Conservation (phyloP, 495 filamentous ascomycete species). For the Terfezia boudieri region DNA sequence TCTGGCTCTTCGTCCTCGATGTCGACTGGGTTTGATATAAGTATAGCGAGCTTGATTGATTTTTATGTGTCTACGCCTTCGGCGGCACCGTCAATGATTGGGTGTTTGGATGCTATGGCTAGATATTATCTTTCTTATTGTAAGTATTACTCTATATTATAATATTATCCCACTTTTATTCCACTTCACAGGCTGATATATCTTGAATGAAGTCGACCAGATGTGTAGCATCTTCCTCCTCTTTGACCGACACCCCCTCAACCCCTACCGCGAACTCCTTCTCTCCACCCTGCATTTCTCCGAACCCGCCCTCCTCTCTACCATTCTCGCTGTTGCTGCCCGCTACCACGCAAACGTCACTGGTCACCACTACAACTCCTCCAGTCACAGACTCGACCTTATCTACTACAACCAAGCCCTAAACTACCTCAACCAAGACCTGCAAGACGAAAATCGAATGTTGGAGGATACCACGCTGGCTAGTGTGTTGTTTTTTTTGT, state of each 20-base stretch:
- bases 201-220: constrained; percentile 9
- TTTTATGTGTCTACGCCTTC: background rate
- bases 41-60: background rate
- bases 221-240: constrained; percentile 18
- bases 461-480: constrained; percentile 15
- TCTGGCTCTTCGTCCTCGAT: too few species aligned
- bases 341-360: constrained; percentile 16
- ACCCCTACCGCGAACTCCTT: constrained; percentile 17
- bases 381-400: background rate
- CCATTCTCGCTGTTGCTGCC: constrained; percentile 16
- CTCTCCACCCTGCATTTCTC: constrained; percentile 7
- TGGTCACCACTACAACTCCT: constrained; percentile 4
- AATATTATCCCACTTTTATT: background rate
- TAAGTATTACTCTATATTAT: constrained; percentile 2
- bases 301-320: constrained; percentile 12
- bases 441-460: constrained; percentile 9
- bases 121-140: constrained; percentile 17
- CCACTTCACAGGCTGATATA: background rate
- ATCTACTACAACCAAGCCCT: constrained; percentile 13
- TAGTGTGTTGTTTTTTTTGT: constrained; percentile 15
- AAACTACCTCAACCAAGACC: constrained; percentile 7
- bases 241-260: constrained; percentile 14
- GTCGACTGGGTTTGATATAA: too few species aligned
- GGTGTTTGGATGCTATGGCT: constrained; percentile 4
- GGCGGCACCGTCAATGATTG: constrained; percentile 1